Conservation (phyloP, 441 rosid species). For the Euphorbia celastroides region DNA sequence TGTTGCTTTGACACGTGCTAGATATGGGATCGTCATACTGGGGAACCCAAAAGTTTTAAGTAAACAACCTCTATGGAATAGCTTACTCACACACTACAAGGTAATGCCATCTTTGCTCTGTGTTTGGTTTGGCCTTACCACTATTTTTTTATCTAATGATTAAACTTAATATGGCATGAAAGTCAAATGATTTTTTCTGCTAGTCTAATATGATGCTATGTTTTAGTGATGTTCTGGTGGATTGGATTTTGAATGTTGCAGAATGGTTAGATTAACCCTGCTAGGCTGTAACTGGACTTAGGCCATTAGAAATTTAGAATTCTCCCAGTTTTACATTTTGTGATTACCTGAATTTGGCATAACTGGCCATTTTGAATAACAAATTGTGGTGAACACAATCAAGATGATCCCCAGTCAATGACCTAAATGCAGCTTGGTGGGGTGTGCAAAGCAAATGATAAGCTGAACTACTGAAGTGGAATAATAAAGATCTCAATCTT, state of each 20-base stretch:
- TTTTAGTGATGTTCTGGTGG: not conserved
- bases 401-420: not conserved
- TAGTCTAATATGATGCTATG: not conserved
- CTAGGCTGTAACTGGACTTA: too few species aligned
- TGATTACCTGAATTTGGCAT: not conserved
- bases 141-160: not conserved
- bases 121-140: not conserved
- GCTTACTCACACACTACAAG: slow-evolving; percentile 95
- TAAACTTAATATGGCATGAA: too few species aligned
- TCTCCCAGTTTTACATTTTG: not conserved
- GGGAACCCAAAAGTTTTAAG: slow-evolving; percentile 99
- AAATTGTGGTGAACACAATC: not conserved
- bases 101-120: slow-evolving; percentile 34
- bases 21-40: slow-evolving; percentile 94
- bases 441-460: not conserved
- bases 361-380: not conserved
- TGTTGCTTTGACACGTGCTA: slow-evolving; percentile 97
- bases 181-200: not conserved
- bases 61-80: slow-evolving; percentile 96
- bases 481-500: not conserved
- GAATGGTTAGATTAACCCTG: not conserved
- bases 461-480: too few species aligned
- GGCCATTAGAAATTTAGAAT: not conserved
- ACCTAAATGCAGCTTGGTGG: not conserved
- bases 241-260: not conserved